Conservation (phyloP, 139 green algal genomes). For the Medakamo hakoo region DNA sequence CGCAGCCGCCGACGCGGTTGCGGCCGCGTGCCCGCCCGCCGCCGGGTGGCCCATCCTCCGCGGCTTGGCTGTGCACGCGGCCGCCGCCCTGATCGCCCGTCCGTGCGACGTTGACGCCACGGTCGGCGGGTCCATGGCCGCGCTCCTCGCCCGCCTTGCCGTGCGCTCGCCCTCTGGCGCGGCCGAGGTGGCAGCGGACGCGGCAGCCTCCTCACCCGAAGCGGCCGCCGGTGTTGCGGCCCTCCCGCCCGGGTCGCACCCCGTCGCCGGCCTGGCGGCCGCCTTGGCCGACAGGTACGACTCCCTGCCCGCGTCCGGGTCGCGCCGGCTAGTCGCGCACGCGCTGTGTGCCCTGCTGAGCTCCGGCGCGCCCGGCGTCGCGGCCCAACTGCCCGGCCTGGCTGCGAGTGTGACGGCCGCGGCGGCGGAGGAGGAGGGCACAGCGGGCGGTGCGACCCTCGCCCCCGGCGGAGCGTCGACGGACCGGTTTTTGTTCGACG, state of each 20-base stretch:
- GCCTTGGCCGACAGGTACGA: background rate
- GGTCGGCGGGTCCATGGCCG: background rate
- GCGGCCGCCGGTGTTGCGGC: background rate
- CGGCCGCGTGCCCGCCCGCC: background rate
- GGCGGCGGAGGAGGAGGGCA: background rate
- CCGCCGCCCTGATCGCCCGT: background rate
- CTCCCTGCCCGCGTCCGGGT: background rate
- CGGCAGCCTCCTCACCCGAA: no score
- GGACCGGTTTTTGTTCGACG: background rate
- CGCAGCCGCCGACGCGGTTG: background rate
- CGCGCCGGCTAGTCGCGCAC: background rate
- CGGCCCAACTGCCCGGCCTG: background rate
- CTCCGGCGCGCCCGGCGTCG: background rate
- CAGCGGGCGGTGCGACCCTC: background rate
- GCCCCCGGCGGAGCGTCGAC: no score
- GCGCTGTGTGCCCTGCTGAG: background rate
- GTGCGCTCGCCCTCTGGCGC: background rate
- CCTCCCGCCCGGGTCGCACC: no score
- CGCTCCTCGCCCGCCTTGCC: background rate
- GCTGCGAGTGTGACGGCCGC: background rate
- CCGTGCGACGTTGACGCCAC: background rate
- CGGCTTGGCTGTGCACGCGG: background rate
- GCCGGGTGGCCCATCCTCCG: background rate
- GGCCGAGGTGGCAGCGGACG: background rate
- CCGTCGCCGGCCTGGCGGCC: no score